These are phyloP conservation scores for Saprolegnia parasitica DNA, from an alignment of 352 stramenopile genomes.

Conservation along the genomic window DNA sequence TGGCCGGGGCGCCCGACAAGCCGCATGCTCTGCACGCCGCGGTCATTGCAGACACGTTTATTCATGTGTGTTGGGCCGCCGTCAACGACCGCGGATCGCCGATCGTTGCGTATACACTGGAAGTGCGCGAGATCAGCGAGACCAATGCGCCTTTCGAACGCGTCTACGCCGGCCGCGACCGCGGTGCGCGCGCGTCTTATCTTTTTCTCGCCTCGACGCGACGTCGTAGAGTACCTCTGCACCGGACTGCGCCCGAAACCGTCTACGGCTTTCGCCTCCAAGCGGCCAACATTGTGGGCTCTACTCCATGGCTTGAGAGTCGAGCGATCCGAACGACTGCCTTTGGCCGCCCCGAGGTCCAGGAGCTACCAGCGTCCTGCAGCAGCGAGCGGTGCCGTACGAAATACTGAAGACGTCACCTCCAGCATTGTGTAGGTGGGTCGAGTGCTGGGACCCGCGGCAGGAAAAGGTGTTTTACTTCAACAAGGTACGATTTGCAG, in stretches of 20 bases:
- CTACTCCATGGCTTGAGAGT: conserved; percentile 56
- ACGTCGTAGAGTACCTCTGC: conserved; percentile 34
- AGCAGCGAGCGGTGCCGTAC: conserved; percentile 35
- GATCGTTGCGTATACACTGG: conserved; percentile 56
- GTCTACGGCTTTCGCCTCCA: conserved; percentile 64
- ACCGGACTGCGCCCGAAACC: conserved; percentile 39
- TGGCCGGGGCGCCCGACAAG: conserved; percentile 44
- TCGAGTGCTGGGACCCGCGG: conserved; percentile 84
- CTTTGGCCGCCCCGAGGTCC: conserved; percentile 55
- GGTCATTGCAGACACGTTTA: conserved; percentile 58
- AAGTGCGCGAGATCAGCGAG: conserved; percentile 40
- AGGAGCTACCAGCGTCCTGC: conserved; percentile 43
- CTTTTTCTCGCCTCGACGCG: not conserved
- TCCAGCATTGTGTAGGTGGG: conserved; percentile 48
- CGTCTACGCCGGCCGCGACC: conserved; percentile 63
- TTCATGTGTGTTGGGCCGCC: conserved; percentile 65
- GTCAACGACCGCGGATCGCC: conserved; percentile 52
- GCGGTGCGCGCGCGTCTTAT: conserved; percentile 48
- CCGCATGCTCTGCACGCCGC: conserved; percentile 49
- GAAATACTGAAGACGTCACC: no score
- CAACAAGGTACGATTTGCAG: conserved; percentile 45
- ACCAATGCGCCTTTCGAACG: no score
- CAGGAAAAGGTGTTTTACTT: conserved; percentile 86
- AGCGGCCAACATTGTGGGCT: conserved; percentile 61
- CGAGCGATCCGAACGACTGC: conserved; percentile 51